Percentiles rank a stretch among this genome's conserved stretches.
Conservation (phyloP, 176 grass and related monocot genomes). For the Tuctoria greenei region DNA sequence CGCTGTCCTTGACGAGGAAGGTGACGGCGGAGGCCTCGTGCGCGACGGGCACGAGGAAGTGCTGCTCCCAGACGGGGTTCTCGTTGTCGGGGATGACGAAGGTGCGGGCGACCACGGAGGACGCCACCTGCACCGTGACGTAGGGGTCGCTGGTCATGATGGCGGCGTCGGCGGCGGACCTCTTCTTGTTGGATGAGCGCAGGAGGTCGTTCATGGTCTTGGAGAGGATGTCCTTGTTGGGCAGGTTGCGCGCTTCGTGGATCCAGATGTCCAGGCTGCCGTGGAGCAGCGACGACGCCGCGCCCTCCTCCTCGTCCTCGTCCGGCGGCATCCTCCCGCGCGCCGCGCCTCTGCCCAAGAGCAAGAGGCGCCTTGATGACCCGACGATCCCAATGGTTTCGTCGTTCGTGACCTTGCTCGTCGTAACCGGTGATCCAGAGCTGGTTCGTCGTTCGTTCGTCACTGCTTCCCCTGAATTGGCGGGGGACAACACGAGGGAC, state of each 20-base stretch:
- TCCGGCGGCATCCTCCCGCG: neutral
- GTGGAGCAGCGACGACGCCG: slow-evolving; percentile 58
- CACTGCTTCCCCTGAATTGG: slow-evolving; percentile 28
- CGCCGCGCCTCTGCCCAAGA: neutral
- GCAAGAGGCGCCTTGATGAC: neutral
- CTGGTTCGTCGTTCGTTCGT: too few relatives aligned
- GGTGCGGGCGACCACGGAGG: slow-evolving; percentile 59
- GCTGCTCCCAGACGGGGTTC: slow-evolving; percentile 83
- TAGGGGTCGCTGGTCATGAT: slow-evolving; percentile 87
- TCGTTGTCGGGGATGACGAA: slow-evolving; percentile 74
- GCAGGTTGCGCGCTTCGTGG: slow-evolving; percentile 67
- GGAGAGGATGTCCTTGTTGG: slow-evolving; percentile 84
- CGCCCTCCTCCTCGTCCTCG: neutral
- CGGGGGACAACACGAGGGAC: neutral
- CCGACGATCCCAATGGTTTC: neutral
- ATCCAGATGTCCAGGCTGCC: slow-evolving; percentile 86
- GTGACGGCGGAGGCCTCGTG: slow-evolving; percentile 56
- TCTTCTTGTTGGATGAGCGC: slow-evolving; percentile 17
- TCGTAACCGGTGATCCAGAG: neutral
- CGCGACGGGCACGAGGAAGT: slow-evolving; percentile 76
- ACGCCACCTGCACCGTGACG: slow-evolving; percentile 58
- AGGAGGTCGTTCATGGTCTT: slow-evolving; percentile 68
- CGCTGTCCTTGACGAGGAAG: slow-evolving; percentile 88
- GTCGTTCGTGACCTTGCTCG: neutral
- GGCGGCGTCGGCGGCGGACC: neutral